A percentile compares a stretch with the other conserved stretches of the same genome.
phyloP scores from a whole-genome alignment of 208 protist genomes.

The Trypanosoma conorhini region DNA sequence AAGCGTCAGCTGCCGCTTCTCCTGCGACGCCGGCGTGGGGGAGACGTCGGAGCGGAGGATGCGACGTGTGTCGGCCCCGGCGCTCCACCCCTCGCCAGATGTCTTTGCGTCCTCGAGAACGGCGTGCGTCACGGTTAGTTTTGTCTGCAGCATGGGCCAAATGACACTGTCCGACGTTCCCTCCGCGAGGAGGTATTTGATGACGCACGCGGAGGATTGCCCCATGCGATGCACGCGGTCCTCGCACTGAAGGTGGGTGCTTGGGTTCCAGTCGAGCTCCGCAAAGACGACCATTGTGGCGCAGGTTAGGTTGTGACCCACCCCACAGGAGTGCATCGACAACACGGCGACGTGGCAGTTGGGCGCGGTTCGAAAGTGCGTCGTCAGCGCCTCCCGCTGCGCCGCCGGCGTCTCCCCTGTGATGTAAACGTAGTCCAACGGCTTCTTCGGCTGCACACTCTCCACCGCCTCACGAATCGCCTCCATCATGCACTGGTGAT shows the following conservation, averaged over 20 bases:
- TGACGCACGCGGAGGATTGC: slow-evolving; percentile 81
- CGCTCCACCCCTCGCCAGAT: slow-evolving; percentile 10
- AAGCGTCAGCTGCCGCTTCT: slow-evolving; percentile 25
- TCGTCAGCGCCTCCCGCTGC: slow-evolving; percentile 64
- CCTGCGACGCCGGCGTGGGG: slow-evolving; percentile 18
- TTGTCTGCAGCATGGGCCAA: slow-evolving; percentile 89
- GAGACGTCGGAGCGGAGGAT: slow-evolving; percentile 19
- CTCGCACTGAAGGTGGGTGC: slow-evolving; percentile 95
- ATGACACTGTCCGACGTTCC: slow-evolving; percentile 90
- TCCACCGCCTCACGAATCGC: slow-evolving; percentile 80
- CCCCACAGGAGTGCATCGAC: slow-evolving; percentile 95
- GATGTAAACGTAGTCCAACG: slow-evolving; percentile 93
- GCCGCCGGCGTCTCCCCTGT: slow-evolving; percentile 77
- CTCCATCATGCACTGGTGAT: slow-evolving; percentile 94
- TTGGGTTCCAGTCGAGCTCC: slow-evolving; percentile 98
- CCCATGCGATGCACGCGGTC: slow-evolving; percentile 97
- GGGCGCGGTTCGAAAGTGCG: slow-evolving; percentile 78
- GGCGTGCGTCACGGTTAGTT: slow-evolving; percentile 82
- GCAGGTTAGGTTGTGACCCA: slow-evolving; percentile 95
- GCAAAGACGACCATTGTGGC: slow-evolving; percentile 96
- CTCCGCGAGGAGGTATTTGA: slow-evolving; percentile 94
- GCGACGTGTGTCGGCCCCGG: neutral
- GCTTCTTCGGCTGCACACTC: slow-evolving; percentile 51
- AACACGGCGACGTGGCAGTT: slow-evolving; percentile 85
- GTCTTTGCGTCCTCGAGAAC: slow-evolving; percentile 56